Evolutionary conservation across 441 rosid species (phyloP).

Genomic region (Gossypium aridum): DNA sequence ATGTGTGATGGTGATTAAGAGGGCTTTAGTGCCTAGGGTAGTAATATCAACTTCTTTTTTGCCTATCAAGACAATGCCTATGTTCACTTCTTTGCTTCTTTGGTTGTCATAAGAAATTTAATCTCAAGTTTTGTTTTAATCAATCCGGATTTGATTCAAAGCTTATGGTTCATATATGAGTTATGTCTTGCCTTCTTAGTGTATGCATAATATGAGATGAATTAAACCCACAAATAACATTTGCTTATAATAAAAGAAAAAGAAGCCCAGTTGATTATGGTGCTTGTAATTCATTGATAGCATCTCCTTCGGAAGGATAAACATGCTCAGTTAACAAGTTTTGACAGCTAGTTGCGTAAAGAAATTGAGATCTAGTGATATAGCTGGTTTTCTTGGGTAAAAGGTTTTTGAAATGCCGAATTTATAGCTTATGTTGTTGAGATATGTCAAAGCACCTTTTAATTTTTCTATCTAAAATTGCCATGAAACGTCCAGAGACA

Average conservation of each 20-base stretch:
- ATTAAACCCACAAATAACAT: background rate
- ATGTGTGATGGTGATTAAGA: slow-evolving; percentile 15
- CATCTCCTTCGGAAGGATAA: background rate
- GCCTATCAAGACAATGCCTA: background rate
- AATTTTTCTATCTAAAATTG: background rate
- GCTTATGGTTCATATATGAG: background rate
- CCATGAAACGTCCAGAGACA: background rate
- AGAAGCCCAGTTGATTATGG: background rate
- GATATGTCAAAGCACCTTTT: background rate
- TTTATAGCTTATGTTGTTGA: background rate
- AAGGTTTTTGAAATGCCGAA: background rate
- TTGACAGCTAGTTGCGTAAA: too few relatives aligned
- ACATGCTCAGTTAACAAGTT: background rate
- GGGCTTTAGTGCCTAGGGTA: background rate
- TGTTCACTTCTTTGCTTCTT: background rate
- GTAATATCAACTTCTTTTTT: background rate
- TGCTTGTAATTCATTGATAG: background rate
- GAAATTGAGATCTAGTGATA: too few relatives aligned
- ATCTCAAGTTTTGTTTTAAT: background rate
- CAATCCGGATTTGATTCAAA: background rate
- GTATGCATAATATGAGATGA: background rate
- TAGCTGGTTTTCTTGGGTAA: too few relatives aligned
- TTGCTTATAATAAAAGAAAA: background rate
- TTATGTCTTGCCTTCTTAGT: background rate
- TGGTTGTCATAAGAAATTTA: slow-evolving; percentile 8